A percentile compares a stretch with the other conserved stretches of the same genome.
These are phyloP conservation scores for Pseudogymnoascus sp. DNA, from an alignment of 2,329 filamentous ascomycete species.

Conservation along the genomic window DNA sequence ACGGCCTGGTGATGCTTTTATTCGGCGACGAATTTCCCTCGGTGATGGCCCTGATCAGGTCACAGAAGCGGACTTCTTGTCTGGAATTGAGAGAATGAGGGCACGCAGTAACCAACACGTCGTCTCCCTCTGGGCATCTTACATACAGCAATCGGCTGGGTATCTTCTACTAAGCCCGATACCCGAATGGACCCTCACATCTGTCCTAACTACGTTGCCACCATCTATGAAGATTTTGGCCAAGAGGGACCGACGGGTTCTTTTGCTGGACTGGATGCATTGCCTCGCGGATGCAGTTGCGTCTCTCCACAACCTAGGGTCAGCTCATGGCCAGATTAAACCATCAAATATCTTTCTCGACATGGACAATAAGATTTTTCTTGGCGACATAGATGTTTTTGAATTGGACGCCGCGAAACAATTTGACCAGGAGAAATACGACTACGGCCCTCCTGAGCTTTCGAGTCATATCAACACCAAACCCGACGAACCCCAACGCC, in stretches of 20 bases:
- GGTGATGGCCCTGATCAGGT: slow-evolving; percentile 38
- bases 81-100: slow-evolving; percentile 50
- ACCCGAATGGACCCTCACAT: slow-evolving; percentile 56
- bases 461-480: slow-evolving; percentile 21
- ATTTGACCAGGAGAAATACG: slow-evolving; percentile 61
- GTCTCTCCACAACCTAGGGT: slow-evolving; percentile 55
- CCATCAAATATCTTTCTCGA: slow-evolving; percentile 63
- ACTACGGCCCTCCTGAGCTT: slow-evolving; percentile 64
- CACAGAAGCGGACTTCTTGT: slow-evolving; percentile 46
- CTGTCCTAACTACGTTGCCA: slow-evolving; percentile 56
- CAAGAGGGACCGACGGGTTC: slow-evolving; percentile 48
- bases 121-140: slow-evolving; percentile 62
- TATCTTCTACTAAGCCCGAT: slow-evolving; percentile 60
- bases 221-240: slow-evolving; percentile 51
- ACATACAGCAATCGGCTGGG: slow-evolving; percentile 52
- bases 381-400: slow-evolving; percentile 50
- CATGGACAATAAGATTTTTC: slow-evolving; percentile 55
- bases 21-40: slow-evolving; percentile 49
- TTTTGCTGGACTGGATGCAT: slow-evolving; percentile 65
- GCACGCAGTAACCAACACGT: slow-evolving; percentile 58
- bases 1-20: slow-evolving; percentile 46
- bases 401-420: slow-evolving; percentile 36
- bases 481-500: slow-evolving; percentile 30
- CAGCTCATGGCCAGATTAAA: slow-evolving; percentile 59
- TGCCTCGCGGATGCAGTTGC: slow-evolving; percentile 60